phyloP scores from a whole-genome alignment of 2,329 filamentous ascomycete genomes.

The Penicillium sp. region DNA sequence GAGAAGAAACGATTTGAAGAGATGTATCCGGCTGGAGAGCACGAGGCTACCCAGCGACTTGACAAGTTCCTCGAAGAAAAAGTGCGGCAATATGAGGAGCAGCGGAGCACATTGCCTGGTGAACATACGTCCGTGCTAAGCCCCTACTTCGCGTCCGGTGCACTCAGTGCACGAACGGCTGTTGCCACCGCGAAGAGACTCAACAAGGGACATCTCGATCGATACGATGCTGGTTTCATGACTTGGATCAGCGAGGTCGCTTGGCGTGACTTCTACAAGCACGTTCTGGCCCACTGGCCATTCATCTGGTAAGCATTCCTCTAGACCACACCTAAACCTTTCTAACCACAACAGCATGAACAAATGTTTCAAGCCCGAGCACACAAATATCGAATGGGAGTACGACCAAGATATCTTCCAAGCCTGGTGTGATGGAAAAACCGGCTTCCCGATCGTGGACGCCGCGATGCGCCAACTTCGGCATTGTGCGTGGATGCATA shows the following conservation, averaged over 20 bases:
- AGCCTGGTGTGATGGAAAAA: conserved; percentile 73
- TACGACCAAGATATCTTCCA: conserved; percentile 69
- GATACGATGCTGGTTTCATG: conserved; percentile 64
- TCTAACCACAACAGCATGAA: conserved; percentile 56
- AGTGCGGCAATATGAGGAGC: conserved; percentile 62
- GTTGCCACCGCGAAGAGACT: conserved; percentile 62
- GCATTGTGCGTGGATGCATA: conserved; percentile 75
- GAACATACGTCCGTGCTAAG: conserved; percentile 69
- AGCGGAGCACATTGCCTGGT: conserved; percentile 66
- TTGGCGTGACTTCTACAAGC: conserved; percentile 87
- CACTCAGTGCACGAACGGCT: conserved; percentile 67
- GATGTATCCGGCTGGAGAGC: conserved; percentile 75
- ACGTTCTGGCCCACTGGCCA: conserved; percentile 82
- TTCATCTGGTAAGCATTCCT: conserved; percentile 52
- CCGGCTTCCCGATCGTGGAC: conserved; percentile 81
- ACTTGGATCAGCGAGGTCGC: conserved; percentile 81
- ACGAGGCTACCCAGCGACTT: conserved; percentile 66
- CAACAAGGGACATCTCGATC: conserved; percentile 65
- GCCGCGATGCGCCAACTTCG: conserved; percentile 80
- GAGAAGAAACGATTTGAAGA: conserved; percentile 59
- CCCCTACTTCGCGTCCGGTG: conserved; percentile 70
- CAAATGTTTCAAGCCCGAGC: conserved; percentile 80
- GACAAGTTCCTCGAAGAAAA: conserved; percentile 67
- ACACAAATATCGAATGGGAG: conserved; percentile 80
- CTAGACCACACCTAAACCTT: background rate